phyloP scores from a whole-genome alignment of 1,284 basidiomycete species.

The Marasmius fiardii region DNA sequence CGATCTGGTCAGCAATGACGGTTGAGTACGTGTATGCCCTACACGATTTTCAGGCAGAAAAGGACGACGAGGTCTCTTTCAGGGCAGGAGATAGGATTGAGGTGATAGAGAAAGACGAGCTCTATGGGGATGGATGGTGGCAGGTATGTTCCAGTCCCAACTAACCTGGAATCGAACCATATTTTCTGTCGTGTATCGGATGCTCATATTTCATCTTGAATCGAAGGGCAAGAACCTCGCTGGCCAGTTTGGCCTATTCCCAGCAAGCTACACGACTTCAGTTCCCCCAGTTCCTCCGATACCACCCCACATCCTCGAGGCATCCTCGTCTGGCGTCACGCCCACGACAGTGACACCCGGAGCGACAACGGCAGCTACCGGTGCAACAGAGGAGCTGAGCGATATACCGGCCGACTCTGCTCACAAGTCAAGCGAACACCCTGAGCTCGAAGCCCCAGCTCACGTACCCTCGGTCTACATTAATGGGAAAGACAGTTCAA shows the following conservation, averaged over 20 bases:
- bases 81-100: constrained; percentile 84
- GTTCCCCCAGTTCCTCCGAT: constrained; percentile 36
- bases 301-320: constrained; percentile 11
- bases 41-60: constrained; percentile 87
- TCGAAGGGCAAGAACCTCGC: constrained; percentile 78
- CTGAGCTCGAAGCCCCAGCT: constrained; percentile 19
- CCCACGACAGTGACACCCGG: constrained; percentile 20
- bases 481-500: constrained; percentile 34
- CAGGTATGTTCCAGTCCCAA: constrained; percentile 62
- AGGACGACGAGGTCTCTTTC: constrained; percentile 93
- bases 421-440: constrained; percentile 38
- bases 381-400: constrained; percentile 10
- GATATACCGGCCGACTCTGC: constrained; percentile 36
- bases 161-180: constrained; percentile 7
- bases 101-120: constrained; percentile 91
- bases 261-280: constrained; percentile 83
- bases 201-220: constrained; percentile 8
- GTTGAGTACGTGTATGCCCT: constrained; percentile 71
- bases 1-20: constrained; percentile 24
- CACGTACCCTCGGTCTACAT: constrained; percentile 28
- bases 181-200: constrained; percentile 1
- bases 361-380: constrained; percentile 19
- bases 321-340: constrained; percentile 18
- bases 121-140: constrained; percentile 99
- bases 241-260: constrained; percentile 88